Percentiles rank a stretch among this genome's conserved stretches.
phyloP scores from a whole-genome alignment of 2,329 filamentous ascomycete species.

The Ceratocystis cubensis region DNA sequence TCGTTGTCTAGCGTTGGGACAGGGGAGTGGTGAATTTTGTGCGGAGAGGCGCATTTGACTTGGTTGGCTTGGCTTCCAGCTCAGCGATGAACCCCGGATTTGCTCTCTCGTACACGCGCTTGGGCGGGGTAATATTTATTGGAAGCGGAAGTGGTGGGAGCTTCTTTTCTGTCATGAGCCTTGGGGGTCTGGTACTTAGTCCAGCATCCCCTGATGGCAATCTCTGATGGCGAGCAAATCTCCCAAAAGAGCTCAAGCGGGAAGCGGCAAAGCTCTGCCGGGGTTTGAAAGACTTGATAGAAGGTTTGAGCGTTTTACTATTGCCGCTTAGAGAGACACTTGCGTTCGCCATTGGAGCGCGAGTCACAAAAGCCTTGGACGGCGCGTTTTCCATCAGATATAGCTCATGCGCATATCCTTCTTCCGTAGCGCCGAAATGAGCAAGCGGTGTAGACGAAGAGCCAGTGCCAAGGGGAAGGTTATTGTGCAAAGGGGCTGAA shows the following conservation, averaged over 20 bases:
- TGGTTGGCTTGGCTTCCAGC: not conserved
- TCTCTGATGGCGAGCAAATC: constrained; percentile 9
- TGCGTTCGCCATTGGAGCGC: not conserved
- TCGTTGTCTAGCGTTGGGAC: not conserved
- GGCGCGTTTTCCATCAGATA: constrained; percentile 22
- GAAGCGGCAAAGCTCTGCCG: not conserved
- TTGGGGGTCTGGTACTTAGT: not conserved
- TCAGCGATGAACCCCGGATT: not conserved
- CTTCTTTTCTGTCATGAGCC: not conserved
- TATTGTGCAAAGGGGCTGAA: constrained; percentile 31
- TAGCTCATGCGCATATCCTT: constrained; percentile 14
- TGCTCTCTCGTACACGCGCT: not conserved
- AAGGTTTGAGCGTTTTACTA: not conserved
- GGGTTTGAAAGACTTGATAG: not conserved
- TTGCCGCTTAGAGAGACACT: not conserved
- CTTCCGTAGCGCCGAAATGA: constrained; percentile 19
- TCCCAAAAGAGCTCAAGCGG: not conserved
- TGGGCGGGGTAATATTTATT: constrained; percentile 2
- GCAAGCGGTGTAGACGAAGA: constrained; percentile 11
- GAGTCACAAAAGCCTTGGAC: constrained; percentile 21
- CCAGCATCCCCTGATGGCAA: constrained; percentile 15
- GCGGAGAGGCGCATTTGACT: not conserved
- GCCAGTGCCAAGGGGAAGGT: not conserved
- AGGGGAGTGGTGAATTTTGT: not conserved
- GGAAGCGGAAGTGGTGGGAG: constrained; percentile 12